phyloP scores from a whole-genome alignment of 257 asterid genomes.

The Misopates orontium region DNA sequence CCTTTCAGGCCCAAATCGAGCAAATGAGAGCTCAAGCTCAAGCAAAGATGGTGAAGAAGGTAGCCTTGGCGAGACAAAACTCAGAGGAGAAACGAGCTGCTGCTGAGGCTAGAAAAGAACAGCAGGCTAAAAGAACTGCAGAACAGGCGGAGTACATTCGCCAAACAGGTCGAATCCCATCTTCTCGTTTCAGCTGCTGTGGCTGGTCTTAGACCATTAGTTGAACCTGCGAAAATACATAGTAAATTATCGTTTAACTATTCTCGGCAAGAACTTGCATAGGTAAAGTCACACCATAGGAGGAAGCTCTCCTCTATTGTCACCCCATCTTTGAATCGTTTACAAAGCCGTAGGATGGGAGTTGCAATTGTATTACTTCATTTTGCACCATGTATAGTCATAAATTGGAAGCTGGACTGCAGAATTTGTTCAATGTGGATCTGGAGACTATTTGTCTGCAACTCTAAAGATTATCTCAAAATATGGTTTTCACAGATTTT shows the following conservation, averaged over 20 bases:
- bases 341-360: slow-evolving; percentile 21
- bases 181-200: slow-evolving; percentile 67
- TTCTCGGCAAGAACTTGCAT: slow-evolving; percentile 19
- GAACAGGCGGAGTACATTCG: slow-evolving; percentile 77
- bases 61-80: slow-evolving; percentile 81
- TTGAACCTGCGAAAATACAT: background rate
- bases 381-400: slow-evolving; percentile 34
- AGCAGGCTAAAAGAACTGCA: slow-evolving; percentile 67
- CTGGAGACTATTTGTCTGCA: background rate
- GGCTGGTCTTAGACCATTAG: slow-evolving; percentile 58
- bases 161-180: slow-evolving; percentile 80
- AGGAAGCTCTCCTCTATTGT: slow-evolving; percentile 18
- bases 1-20: slow-evolving; percentile 61
- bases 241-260: background rate
- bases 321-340: slow-evolving; percentile 22
- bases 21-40: slow-evolving; percentile 84
- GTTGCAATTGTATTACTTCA: slow-evolving; percentile 33
- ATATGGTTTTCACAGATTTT: no score
- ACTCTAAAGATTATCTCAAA: no score
- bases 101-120: slow-evolving; percentile 72
- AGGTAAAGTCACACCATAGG: slow-evolving; percentile 15
- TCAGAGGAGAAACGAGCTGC: slow-evolving; percentile 76
- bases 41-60: slow-evolving; percentile 83
- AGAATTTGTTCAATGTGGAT: slow-evolving; percentile 3
- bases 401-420: slow-evolving; percentile 25